phyloP scores from a whole-genome alignment of 768 basidiomycete species.

The Russula compacta region DNA sequence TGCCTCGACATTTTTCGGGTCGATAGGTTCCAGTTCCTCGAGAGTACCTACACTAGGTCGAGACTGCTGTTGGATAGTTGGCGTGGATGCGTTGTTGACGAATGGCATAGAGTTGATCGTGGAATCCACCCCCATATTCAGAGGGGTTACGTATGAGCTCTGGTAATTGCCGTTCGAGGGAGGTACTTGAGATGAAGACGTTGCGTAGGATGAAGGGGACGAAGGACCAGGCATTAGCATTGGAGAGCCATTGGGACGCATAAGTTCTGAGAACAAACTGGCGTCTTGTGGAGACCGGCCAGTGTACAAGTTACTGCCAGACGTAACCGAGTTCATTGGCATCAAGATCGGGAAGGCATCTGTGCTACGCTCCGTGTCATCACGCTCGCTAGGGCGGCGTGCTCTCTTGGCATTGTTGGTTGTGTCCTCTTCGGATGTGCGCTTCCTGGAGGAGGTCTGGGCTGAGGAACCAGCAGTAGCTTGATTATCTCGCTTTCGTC shows the following conservation, averaged over 20 bases:
- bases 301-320: constrained; percentile 37
- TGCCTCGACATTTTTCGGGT: constrained; percentile 70
- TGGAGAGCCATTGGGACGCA: constrained; percentile 38
- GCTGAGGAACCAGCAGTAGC: constrained; percentile 22
- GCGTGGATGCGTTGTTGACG: constrained; percentile 23
- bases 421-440: constrained; percentile 44
- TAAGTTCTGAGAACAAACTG: constrained; percentile 37
- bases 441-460: constrained; percentile 37
- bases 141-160: constrained; percentile 44
- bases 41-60: constrained; percentile 20
- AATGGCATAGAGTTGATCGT: constrained; percentile 43
- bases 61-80: constrained; percentile 28
- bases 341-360: constrained; percentile 49
- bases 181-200: constrained; percentile 17
- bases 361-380: constrained; percentile 34
- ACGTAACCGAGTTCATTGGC: constrained; percentile 38
- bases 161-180: constrained; percentile 24
- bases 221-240: constrained; percentile 41
- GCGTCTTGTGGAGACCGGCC: constrained; percentile 36
- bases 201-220: constrained; percentile 29
- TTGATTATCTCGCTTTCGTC: constrained; percentile 45
- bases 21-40: constrained; percentile 47
- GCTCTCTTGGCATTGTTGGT: constrained; percentile 41
- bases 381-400: constrained; percentile 32
- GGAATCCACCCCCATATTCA: constrained; percentile 47